Base-by-base conservation (phyloP, 805 yeast genomes). In the Pichia thaimueangensis region DNA sequence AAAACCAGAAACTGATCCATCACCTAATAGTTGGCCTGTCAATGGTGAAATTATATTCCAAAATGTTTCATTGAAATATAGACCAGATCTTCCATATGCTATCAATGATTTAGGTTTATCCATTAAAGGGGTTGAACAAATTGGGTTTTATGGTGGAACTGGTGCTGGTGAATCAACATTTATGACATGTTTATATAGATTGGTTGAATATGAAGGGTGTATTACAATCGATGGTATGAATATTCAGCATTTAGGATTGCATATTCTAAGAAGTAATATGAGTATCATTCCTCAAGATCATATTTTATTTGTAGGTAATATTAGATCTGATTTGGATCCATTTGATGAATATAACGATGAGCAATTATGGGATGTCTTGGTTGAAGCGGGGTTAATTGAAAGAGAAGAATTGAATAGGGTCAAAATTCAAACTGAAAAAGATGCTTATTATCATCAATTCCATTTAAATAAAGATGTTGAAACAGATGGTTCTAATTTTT, bases 61-160 rank as follows among this genome's bases (percentile, higher is more conserved):
- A 2, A 54, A 74, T 46, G 82, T 69, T 5, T 63, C 69, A 6
- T 58, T 80, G 64, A 68, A 74, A 23, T 80, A 80, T 55, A 72
- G 85, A 59, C 76, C 74, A 1, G 82, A 74, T 0, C 64, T 79
- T 41, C 86, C 86, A 9, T 62, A 72, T 33, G 82, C 76, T 3
- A 63, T 80, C 54, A 74, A 73, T 41, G 51, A 70, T 45, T 50
- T 79, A 45, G 59, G 49, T 31, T 55, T 70, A 52, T 61, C 43
- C 6, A 66, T 83, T 25, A 57, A 67, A 7, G 71, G 80, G 0
- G 68, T 73, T 15, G 84, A 84, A 57, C 82, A 80, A 55, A 69
- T 86, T 51, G 95, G 95, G 39, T 76, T 86, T 44, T 83, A 91
- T 67, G 95, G 95, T 31, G 73, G 95, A 58, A 86, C 95, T 0